Base-by-base conservation (phyloP, 2,329 filamentous ascomycete genomes). In the Tothia fuscella region DNA sequence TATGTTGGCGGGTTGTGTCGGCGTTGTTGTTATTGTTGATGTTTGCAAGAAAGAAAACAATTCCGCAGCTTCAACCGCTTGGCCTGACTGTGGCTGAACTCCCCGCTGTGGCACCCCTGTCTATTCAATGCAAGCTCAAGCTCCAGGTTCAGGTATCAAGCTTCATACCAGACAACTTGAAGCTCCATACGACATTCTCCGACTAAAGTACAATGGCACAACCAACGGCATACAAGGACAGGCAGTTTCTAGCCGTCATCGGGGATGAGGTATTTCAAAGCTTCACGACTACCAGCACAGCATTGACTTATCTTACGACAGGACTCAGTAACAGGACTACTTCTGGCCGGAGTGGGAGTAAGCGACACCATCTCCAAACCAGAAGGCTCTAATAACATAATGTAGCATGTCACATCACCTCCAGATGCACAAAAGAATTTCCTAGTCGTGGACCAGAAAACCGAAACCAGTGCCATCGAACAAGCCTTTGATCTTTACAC, bases 351-450 rank as follows among this genome's bases (percentile, higher is more conserved):
- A 52, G 86, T 98, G 57, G 91, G 91, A 51, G 91, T 96, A 74
- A 53, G 76, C 62, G 47, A 32, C 4, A 24, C 3, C 32, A 16
- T n/a, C 32, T 38, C 16, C 31, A 42, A 19, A 33, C 19, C 13
- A 6, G n/a, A 21, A 25, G 21, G 22, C 39, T 22, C 4, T 19
- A 36, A 16, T 21, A 20, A 4, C 19, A 13, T 16, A 14, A 4
- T 19, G 20, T 49, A 95, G 88, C 89, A 96, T 61, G 88, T 96
- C 48, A 93, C 87, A 13, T 73, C 81, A 41, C 82, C 85, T 5
- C 85, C 89, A 33, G 86, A 93, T 58, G 76, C 83, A 29, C 82
- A 95, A 60, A 93, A 94, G 71, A 98, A 98, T 72, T 98, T 95
- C 67, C 78, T 98, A 7, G 86, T 98, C 43, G 91, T 98, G 47